phyloP scores from a whole-genome alignment of 2,329 filamentous ascomycete genomes.

The Cladobotryum mycophilum region DNA sequence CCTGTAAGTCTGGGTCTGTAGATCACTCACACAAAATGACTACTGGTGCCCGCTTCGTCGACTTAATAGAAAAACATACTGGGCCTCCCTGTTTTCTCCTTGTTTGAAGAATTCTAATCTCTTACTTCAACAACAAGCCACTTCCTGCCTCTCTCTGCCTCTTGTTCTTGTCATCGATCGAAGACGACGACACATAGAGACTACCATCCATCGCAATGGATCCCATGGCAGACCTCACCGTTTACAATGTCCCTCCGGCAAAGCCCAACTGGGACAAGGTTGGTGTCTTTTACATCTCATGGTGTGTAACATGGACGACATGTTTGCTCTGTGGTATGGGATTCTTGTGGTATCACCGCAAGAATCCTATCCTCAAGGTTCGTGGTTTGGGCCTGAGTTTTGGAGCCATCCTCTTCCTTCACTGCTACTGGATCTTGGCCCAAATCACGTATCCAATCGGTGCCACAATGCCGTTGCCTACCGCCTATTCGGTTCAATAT shows the following conservation, averaged over 20 bases:
- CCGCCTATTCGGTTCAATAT: constrained; percentile 45
- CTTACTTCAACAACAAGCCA: no score
- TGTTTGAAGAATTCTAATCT: no score
- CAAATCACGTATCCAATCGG: constrained; percentile 39
- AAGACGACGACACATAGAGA: no score
- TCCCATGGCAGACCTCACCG: constrained; percentile 15
- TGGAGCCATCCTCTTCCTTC: constrained; percentile 30
- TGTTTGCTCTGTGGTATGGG: constrained; percentile 29
- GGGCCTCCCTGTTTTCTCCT: no score
- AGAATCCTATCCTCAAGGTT: constrained; percentile 31
- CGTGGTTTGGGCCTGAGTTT: constrained; percentile 32
- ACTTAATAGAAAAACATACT: no score
- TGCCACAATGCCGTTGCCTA: constrained; percentile 30
- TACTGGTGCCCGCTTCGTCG: no score
- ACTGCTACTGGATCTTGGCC: constrained; percentile 33
- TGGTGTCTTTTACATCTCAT: constrained; percentile 25
- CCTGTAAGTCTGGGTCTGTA: no score
- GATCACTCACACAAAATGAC: no score
- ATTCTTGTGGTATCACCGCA: constrained; percentile 28
- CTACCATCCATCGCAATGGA: neutral
- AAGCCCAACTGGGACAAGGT: constrained; percentile 22
- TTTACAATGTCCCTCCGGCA: constrained; percentile 23
- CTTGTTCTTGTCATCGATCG: no score
- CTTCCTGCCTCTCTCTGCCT: no score
- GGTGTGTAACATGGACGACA: constrained; percentile 21